These are phyloP conservation scores for Physcomitrium patens DNA, from an alignment of 225 moss, liverwort and hornwort species.

Conservation along the genomic window DNA sequence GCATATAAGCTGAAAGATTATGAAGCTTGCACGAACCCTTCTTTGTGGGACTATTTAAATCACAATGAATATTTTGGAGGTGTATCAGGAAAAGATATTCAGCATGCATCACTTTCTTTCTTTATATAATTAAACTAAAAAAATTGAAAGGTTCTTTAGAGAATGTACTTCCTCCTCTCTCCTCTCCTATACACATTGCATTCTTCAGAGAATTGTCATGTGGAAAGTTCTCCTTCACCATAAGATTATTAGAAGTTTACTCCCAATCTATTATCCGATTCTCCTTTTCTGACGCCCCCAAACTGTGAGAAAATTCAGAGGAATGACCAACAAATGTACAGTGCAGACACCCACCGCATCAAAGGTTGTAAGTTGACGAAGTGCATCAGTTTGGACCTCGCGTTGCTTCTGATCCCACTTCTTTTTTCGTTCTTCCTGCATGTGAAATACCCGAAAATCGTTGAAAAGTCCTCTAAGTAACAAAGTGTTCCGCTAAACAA, in stretches of 20 bases:
- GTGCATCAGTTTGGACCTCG: slow-evolving; percentile 74
- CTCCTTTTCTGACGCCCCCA: no score
- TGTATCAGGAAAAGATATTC: not conserved
- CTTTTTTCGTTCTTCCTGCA: slow-evolving; percentile 87
- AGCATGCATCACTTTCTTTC: not conserved
- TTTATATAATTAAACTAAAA: no score
- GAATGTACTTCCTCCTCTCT: no score
- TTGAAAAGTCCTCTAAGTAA: not conserved
- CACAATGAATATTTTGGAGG: not conserved
- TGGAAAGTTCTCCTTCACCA: no score
- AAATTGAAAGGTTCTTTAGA: no score
- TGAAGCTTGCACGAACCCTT: not conserved
- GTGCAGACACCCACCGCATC: slow-evolving; percentile 63
- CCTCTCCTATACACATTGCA: no score
- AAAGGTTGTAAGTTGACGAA: slow-evolving; percentile 82
- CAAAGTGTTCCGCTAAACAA: not conserved
- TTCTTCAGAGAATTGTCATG: no score
- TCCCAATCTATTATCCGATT: no score
- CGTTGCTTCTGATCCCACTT: slow-evolving; percentile 86
- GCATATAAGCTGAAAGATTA: slow-evolving; percentile 30
- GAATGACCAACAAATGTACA: not conserved
- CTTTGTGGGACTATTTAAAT: not conserved
- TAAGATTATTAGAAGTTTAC: no score
- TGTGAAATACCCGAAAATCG: slow-evolving; percentile 15
- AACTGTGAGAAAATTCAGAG: no score